phyloP scores from a whole-genome alignment of 441 rosid species.

The Theobroma grandiflorum region DNA sequence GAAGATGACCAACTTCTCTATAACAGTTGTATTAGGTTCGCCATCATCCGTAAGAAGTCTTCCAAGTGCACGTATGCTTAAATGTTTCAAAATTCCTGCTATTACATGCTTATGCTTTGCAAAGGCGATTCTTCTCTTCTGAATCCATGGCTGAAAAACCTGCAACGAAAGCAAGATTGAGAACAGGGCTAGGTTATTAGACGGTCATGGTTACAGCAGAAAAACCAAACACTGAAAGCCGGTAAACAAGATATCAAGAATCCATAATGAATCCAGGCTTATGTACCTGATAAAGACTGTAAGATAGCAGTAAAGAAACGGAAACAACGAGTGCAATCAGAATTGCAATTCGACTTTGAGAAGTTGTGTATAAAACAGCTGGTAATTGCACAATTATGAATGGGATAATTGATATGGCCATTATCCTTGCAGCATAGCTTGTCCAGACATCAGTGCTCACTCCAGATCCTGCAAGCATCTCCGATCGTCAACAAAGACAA shows the following conservation, averaged over 20 bases:
- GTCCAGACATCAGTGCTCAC: slow-evolving; percentile 93
- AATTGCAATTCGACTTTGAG: slow-evolving; percentile 73
- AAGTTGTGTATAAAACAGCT: slow-evolving; percentile 64
- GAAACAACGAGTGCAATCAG: slow-evolving; percentile 76
- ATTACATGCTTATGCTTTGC: slow-evolving; percentile 34
- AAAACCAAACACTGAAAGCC: background rate
- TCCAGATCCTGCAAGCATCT: slow-evolving; percentile 66
- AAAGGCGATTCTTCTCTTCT: slow-evolving; percentile 35
- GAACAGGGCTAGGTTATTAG: background rate
- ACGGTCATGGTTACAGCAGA: background rate
- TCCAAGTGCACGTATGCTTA: slow-evolving; percentile 31
- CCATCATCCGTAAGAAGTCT: slow-evolving; percentile 34
- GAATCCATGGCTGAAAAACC: slow-evolving; percentile 47
- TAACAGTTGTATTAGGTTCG: slow-evolving; percentile 19
- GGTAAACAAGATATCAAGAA: background rate
- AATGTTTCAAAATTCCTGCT: slow-evolving; percentile 32
- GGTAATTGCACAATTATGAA: slow-evolving; percentile 87
- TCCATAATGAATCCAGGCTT: background rate
- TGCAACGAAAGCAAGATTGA: background rate
- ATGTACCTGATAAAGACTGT: slow-evolving; percentile 85
- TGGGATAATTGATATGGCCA: slow-evolving; percentile 85
- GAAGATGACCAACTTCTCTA: slow-evolving; percentile 25
- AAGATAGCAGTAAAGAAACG: slow-evolving; percentile 61
- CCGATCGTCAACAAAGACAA: background rate
- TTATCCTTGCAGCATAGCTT: slow-evolving; percentile 82